A percentile compares a stretch with the other conserved stretches of the same genome.
Conservation (phyloP, 257 asterid genomes). For the Avicennia marina region DNA sequence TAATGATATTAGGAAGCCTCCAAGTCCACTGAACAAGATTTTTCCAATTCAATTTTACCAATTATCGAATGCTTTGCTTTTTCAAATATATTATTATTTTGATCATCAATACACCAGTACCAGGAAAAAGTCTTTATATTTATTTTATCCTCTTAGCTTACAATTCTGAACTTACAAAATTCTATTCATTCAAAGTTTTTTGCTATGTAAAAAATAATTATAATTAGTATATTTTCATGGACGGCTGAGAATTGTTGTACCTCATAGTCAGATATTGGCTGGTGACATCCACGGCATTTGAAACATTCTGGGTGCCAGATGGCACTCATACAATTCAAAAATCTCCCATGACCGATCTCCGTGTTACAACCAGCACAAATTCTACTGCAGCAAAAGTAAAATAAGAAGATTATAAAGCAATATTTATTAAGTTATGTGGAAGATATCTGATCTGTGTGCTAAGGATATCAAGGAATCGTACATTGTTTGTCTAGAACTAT, state of each 20-base stretch:
- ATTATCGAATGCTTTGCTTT: too few relatives aligned
- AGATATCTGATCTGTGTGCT: background rate
- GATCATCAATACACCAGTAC: too few relatives aligned
- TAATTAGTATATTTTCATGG: conserved; percentile 7
- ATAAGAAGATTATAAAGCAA: background rate
- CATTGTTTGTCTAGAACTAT: background rate
- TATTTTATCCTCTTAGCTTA: background rate
- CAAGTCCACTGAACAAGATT: too few relatives aligned
- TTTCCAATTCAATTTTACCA: too few relatives aligned
- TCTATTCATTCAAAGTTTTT: too few relatives aligned
- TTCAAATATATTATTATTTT: too few relatives aligned
- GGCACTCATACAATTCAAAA: conserved; percentile 87
- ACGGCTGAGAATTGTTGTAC: conserved; percentile 26
- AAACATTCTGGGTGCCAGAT: conserved; percentile 98
- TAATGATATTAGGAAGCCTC: too few relatives aligned
- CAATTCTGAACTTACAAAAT: background rate
- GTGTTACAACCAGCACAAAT: conserved; percentile 88
- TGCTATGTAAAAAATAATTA: too few relatives aligned
- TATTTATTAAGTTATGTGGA: background rate
- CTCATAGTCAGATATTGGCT: conserved; percentile 91
- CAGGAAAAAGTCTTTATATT: background rate
- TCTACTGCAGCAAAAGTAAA: conserved; percentile 47
- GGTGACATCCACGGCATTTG: conserved; percentile 84
- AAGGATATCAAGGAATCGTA: background rate
- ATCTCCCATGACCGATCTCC: conserved; percentile 82